Conservation (phyloP, 345 rosid species). For the Isatis tinctoria region DNA sequence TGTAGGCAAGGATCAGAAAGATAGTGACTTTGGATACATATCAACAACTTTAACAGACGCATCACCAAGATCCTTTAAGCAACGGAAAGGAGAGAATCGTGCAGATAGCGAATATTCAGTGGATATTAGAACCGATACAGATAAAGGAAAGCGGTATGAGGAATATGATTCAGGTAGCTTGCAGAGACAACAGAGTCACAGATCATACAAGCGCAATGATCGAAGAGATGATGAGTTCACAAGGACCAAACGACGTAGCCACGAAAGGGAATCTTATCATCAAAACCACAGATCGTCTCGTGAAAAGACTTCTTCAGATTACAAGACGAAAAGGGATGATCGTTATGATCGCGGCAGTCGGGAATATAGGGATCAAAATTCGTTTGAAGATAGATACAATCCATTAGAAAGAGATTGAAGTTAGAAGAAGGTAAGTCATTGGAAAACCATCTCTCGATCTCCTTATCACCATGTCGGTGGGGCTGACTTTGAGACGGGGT, state of each 20-base stretch:
- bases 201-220: constrained; percentile 34
- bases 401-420: constrained; percentile 50
- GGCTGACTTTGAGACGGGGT: constrained; percentile 4
- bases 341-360: constrained; percentile 26
- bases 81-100: constrained; percentile 23
- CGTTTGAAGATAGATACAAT: constrained; percentile 78
- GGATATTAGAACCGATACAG: constrained; percentile 13
- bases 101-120: constrained; percentile 30
- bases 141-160: constrained; percentile 30
- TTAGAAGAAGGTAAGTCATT: constrained; percentile 34
- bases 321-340: constrained; percentile 23
- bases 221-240: constrained; percentile 37
- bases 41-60: constrained; percentile 34
- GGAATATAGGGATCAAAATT: constrained; percentile 24
- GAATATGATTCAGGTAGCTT: constrained; percentile 37
- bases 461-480: neutral
- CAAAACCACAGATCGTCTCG: constrained; percentile 30
- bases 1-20: constrained; percentile 26
- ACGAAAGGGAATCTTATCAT: constrained; percentile 35
- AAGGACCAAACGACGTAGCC: constrained; percentile 28
- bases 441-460: neutral
- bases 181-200: constrained; percentile 28
- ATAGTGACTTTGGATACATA: constrained; percentile 28
- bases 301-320: constrained; percentile 28
- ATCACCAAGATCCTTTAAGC: constrained; percentile 28